phyloP scores from a whole-genome alignment of 805 yeast species.

The Starmerella floricola region DNA sequence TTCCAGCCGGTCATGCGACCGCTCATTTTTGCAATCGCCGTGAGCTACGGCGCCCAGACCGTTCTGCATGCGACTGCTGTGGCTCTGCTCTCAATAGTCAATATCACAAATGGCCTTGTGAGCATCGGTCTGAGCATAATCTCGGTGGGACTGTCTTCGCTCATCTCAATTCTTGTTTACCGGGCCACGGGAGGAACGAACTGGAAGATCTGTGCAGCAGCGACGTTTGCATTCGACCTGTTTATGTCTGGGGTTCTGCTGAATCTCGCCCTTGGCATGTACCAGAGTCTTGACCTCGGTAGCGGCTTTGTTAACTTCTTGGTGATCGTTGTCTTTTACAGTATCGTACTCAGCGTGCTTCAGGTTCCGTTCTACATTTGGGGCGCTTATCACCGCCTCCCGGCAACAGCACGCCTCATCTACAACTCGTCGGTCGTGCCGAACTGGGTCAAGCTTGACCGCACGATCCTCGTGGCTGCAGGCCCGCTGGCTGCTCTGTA shows the following conservation, averaged over 20 bases:
- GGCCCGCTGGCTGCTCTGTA: conserved; percentile 18
- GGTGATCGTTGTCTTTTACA: neutral
- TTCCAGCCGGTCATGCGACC: conserved; percentile 24
- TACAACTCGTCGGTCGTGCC: conserved; percentile 23
- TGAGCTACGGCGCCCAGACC: conserved; percentile 23
- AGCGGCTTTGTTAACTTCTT: conserved; percentile 5
- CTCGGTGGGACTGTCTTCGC: conserved; percentile 13
- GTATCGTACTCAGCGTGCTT: conserved; percentile 11
- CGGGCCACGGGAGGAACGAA: conserved; percentile 23
- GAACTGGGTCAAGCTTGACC: conserved; percentile 25
- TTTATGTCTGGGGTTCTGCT: conserved; percentile 17
- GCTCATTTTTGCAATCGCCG: conserved; percentile 20
- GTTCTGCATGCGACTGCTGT: conserved; percentile 13
- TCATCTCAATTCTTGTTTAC: conserved; percentile 21
- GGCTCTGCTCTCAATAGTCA: conserved; percentile 11
- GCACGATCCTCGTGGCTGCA: conserved; percentile 20
- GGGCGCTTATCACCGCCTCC: conserved; percentile 19
- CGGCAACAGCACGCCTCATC: conserved; percentile 23
- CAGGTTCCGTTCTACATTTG: conserved; percentile 21
- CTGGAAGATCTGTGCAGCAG: conserved; percentile 15
- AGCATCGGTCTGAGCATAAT: conserved; percentile 4
- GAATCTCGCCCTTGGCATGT: conserved; percentile 5
- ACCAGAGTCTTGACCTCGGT: neutral
- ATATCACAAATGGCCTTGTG: conserved; percentile 3
- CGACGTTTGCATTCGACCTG: conserved; percentile 12